Conservation (phyloP, 805 yeast species). For the Kregervanrija delftensis region DNA sequence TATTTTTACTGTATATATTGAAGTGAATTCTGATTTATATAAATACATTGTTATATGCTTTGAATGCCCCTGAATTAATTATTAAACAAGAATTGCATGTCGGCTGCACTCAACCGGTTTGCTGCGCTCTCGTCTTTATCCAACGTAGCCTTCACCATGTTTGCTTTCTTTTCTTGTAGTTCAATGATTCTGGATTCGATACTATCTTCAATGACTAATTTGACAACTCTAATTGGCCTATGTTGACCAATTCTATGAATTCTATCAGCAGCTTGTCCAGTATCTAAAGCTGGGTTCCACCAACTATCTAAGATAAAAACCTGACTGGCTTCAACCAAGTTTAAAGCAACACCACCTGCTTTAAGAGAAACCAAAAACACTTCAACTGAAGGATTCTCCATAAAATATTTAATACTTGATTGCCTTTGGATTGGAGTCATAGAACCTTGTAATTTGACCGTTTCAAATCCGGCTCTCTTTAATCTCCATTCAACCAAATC, state of each 20-base stretch:
- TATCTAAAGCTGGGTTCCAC: conserved; percentile 99
- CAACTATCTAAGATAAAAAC: conserved; percentile 95
- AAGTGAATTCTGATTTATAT: too few species aligned
- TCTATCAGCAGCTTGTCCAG: conserved; percentile 93
- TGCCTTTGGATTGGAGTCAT: conserved; percentile 97
- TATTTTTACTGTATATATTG: too few species aligned
- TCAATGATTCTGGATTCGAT: conserved; percentile 95
- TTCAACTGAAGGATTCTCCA: conserved; percentile 89
- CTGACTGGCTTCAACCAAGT: conserved; percentile 94
- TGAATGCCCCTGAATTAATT: conserved; percentile 35
- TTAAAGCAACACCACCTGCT: conserved; percentile 98
- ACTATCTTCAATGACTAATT: conserved; percentile 93
- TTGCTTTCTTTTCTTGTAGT: conserved; percentile 94
- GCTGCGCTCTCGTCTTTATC: conserved; percentile 91
- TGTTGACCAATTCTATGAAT: conserved; percentile 96
- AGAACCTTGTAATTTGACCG: conserved; percentile 91
- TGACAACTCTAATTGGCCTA: conserved; percentile 86
- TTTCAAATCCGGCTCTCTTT: conserved; percentile 89
- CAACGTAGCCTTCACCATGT: conserved; percentile 95
- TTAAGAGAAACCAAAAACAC: conserved; percentile 90
- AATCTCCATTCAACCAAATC: conserved; percentile 95
- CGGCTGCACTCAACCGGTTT: conserved; percentile 83
- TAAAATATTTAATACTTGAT: conserved; percentile 80
- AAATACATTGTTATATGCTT: too few species aligned
- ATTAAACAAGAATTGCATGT: conserved; percentile 88